Base-by-base conservation (phyloP, 345 rosid species). In the Euphorbia lathyris region DNA sequence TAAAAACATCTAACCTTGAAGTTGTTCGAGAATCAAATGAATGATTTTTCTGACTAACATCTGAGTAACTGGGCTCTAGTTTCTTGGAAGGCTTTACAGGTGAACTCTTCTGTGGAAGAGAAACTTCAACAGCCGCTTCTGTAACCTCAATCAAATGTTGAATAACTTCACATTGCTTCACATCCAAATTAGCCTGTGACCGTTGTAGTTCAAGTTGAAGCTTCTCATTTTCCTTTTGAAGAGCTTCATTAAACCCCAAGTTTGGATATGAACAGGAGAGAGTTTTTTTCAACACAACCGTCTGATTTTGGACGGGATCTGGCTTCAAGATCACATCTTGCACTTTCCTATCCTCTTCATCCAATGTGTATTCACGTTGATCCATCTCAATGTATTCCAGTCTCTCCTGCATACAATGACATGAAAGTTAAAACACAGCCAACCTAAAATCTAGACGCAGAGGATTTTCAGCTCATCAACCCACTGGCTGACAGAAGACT, bases 241-340 rank as follows among this genome's bases (percentile, higher is more conserved):
- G 86, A 43, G 89, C 98, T 81, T 92, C 96, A 65, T 87, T 86
- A 74, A 95, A 95, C 58, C 86, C 75, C 83, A 95, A 16, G 74
- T 88, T 90, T 63, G 98, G 99, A 73, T 95, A 92, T 51, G 94
- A 88, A 78, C 86, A 86, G 69, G 99, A 90, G 47, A 95, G 84
- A 72, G 90, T 85, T 72, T 95, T 95, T 76, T 95, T 86, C 86
- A 95, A 63, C 74, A 89, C 83, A 7, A 85, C 47, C 9, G 96
- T 76, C 9, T 90, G 90, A 67, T 90, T 84, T 72, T 73, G 78
- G 19, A 91, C 77, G 32, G 93, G 85, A 22, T 92, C 97, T 13
- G 88, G 90, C 65, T 83, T 86, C 83, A 95, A 26, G 34, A 95
- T 90, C 70, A 88, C 83, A 79, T 83, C 84, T 61, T 95, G 99